A percentile compares a stretch with the other conserved stretches of the same genome.
These are phyloP conservation scores for Ophiostoma populinum DNA, from an alignment of 2,329 filamentous ascomycete species.

Conservation along the genomic window DNA sequence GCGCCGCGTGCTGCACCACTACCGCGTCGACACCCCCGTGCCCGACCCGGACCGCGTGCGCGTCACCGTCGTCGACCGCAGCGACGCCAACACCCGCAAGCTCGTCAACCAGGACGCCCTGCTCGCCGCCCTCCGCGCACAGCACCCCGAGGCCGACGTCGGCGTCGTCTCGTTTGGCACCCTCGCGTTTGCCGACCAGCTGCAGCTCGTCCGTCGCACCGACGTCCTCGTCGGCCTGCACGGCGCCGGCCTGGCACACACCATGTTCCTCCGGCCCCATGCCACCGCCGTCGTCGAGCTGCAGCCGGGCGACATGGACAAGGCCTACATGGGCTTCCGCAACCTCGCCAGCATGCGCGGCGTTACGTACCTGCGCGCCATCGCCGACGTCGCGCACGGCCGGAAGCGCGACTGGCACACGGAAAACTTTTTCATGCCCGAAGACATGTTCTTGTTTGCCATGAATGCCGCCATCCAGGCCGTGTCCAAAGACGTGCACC, in stretches of 20 bases:
- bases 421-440: constrained; percentile 4
- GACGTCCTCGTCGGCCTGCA: constrained; percentile 26
- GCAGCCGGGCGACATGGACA: constrained; percentile 18
- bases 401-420: constrained; percentile 3
- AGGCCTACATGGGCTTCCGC: constrained; percentile 21
- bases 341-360: constrained; percentile 23
- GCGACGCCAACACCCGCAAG: constrained; percentile 13
- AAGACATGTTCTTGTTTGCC: constrained; percentile 2
- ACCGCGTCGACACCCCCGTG: constrained; percentile 6
- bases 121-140: constrained; percentile 13
- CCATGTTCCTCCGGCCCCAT: constrained; percentile 21
- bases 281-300: constrained; percentile 24
- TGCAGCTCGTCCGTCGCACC: constrained; percentile 18
- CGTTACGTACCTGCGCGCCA: constrained; percentile 20
- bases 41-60: constrained; percentile 4
- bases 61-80: constrained; percentile 22
- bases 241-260: constrained; percentile 25
- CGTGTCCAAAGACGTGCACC: too few species aligned
- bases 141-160: constrained; percentile 16
- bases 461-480: constrained; percentile 7
- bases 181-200: constrained; percentile 20
- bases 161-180: constrained; percentile 21
- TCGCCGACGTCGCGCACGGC: constrained; percentile 15
- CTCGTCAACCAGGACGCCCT: constrained; percentile 16
- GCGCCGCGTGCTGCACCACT: constrained; percentile 17